Percentiles rank a stretch among this genome's conserved stretches.
Conservation (phyloP, 2,329 filamentous ascomycete species). For the Alternaria sp. region DNA sequence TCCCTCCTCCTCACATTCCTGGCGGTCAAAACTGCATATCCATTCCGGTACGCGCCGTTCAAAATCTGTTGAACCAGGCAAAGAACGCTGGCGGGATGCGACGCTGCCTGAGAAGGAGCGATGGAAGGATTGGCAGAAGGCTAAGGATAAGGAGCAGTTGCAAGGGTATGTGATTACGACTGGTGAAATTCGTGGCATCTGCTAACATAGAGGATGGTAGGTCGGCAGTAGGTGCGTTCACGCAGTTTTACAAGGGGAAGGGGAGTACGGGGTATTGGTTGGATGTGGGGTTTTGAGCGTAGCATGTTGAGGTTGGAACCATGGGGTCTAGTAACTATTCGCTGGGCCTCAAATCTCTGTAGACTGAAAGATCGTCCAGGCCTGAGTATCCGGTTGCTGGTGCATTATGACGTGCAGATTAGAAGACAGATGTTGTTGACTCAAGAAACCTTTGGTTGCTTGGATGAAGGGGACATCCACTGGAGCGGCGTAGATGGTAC, state of each 20-base stretch:
- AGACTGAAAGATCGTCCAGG: no score
- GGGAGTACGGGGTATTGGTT: conserved; percentile 20
- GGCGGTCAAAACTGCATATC: conserved; percentile 15
- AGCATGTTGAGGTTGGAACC: no score
- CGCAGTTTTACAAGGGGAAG: conserved; percentile 20
- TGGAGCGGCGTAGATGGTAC: no score
- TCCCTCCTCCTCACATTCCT: background rate
- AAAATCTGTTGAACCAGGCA: conserved; percentile 9
- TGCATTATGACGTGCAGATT: no score
- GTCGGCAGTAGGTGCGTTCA: conserved; percentile 19
- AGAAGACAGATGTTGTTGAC: no score
- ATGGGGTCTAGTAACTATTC: no score
- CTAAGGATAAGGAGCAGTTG: conserved; percentile 27
- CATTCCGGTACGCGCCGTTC: background rate
- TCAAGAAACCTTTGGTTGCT: no score
- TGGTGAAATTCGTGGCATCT: no score
- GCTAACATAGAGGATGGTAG: background rate
- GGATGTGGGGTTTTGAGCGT: conserved; percentile 1
- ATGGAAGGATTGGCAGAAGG: conserved; percentile 38
- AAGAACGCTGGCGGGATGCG: conserved; percentile 32
- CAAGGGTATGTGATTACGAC: conserved; percentile 8
- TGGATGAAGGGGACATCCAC: background rate
- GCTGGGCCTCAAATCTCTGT: no score
- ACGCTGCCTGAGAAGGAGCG: conserved; percentile 30
- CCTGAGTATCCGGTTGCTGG: no score